Conservation (phyloP, 2,329 filamentous ascomycete species). For the Teratosphaeria pseudoeucalypti region DNA sequence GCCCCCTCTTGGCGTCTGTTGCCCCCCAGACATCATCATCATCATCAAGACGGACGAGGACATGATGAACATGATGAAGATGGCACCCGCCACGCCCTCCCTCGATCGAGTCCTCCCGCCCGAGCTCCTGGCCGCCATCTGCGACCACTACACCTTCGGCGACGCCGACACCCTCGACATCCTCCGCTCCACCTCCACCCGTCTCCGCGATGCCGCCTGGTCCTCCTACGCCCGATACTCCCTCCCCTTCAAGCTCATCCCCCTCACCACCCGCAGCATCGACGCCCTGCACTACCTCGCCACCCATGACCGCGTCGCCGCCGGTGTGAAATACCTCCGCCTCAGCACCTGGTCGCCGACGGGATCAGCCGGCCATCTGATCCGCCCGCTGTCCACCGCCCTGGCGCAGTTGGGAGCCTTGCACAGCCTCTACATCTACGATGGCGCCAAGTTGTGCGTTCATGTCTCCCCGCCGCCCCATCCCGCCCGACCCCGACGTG, state of each 20-base stretch:
- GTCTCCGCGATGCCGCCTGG: background rate
- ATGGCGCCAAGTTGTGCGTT: background rate
- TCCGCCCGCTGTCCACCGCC: background rate
- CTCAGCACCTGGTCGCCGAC: background rate
- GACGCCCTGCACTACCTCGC: background rate
- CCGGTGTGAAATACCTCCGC: background rate
- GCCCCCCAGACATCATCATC: too few species aligned
- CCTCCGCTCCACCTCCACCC: background rate
- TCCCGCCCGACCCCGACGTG: background rate
- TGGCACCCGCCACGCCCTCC: background rate
- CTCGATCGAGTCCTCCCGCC: background rate
- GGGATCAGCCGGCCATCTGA: background rate
- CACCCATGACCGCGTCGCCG: background rate
- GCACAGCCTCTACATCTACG: background rate
- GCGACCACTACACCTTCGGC: background rate
- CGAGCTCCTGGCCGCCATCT: background rate
- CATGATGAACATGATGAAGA: background rate
- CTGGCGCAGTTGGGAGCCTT: background rate
- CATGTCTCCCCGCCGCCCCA: background rate
- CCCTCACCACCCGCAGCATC: background rate
- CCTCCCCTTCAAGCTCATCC: background rate
- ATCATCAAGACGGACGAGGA: too few species aligned
- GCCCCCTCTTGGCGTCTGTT: background rate
- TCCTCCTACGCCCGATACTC: background rate
- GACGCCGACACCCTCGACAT: background rate